Conservation (phyloP, 1,284 basidiomycete genomes). For the Fomitopsis betulina region DNA sequence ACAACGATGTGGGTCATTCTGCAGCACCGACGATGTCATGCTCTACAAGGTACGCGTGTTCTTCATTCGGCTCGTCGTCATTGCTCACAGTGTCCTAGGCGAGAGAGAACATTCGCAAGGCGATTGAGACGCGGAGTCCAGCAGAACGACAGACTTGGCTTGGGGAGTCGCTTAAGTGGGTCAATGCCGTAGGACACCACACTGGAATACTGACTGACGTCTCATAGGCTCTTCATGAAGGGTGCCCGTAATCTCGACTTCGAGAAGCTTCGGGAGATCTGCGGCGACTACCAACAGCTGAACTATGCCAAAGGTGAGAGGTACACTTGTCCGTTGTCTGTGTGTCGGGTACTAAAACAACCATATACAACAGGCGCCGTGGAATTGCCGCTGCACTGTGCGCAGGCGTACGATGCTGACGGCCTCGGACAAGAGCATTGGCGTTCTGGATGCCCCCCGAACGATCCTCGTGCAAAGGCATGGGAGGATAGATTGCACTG, state of each 20-base stretch:
- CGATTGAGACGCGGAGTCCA: conserved; percentile 75
- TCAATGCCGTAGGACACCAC: background rate
- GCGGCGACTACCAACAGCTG: conserved; percentile 82
- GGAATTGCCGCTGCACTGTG: conserved; percentile 83
- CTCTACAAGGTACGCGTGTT: conserved; percentile 76
- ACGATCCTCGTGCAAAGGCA: conserved; percentile 57
- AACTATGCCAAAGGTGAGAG: conserved; percentile 72
- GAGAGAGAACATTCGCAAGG: conserved; percentile 89
- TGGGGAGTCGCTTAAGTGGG: conserved; percentile 80
- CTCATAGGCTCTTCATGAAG: conserved; percentile 75
- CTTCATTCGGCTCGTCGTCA: background rate
- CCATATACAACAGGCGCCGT: conserved; percentile 59
- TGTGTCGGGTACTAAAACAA: conserved; percentile 1
- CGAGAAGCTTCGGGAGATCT: conserved; percentile 81
- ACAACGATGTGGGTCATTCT: conserved; percentile 94
- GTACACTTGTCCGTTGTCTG: background rate
- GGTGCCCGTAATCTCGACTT: conserved; percentile 83
- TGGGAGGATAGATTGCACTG: conserved; percentile 68
- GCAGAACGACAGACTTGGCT: conserved; percentile 73
- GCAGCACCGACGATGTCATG: conserved; percentile 97
- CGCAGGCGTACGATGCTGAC: conserved; percentile 76
- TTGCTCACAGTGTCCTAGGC: conserved; percentile 48
- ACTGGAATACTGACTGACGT: background rate
- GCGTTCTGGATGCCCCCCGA: conserved; percentile 56
- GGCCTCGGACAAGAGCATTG: conserved; percentile 78